phyloP scores from a whole-genome alignment of 805 yeast genomes.

The Schwanniomyces polymorphus region DNA sequence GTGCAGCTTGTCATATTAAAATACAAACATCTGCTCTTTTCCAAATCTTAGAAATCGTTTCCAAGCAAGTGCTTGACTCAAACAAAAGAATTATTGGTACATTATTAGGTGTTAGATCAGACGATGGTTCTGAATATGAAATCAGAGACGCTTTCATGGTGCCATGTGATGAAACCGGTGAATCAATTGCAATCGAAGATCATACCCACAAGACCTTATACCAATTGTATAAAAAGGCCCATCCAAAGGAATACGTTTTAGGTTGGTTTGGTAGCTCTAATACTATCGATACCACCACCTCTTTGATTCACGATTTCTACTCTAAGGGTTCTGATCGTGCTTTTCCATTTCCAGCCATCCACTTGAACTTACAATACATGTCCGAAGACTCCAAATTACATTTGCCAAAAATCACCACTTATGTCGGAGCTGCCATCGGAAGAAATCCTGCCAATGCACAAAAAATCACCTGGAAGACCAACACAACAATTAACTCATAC shows the following conservation, averaged over 20 bases:
- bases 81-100: slow-evolving; percentile 75
- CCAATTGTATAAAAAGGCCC: slow-evolving; percentile 71
- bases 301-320: slow-evolving; percentile 79
- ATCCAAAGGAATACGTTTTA: slow-evolving; percentile 73
- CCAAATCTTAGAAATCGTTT: slow-evolving; percentile 73
- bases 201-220: slow-evolving; percentile 70
- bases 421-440: slow-evolving; percentile 76
- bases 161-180: slow-evolving; percentile 73
- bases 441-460: slow-evolving; percentile 15
- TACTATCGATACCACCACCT: slow-evolving; percentile 67
- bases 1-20: slow-evolving; percentile 53
- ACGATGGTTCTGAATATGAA: slow-evolving; percentile 76
- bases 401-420: slow-evolving; percentile 63
- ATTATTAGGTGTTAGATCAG: slow-evolving; percentile 76
- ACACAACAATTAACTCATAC: slow-evolving; percentile 39
- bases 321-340: slow-evolving; percentile 68
- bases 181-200: slow-evolving; percentile 74
- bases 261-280: slow-evolving; percentile 81
- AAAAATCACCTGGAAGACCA: slow-evolving; percentile 41
- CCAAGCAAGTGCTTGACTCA: slow-evolving; percentile 42
- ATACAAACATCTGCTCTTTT: slow-evolving; percentile 72
- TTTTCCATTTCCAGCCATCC: slow-evolving; percentile 74
- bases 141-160: slow-evolving; percentile 77
- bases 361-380: slow-evolving; percentile 67
- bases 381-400: slow-evolving; percentile 45